Evolutionary conservation across 768 basidiomycete species (phyloP).

Genomic region (Agaricus sinodeliciosus): DNA sequence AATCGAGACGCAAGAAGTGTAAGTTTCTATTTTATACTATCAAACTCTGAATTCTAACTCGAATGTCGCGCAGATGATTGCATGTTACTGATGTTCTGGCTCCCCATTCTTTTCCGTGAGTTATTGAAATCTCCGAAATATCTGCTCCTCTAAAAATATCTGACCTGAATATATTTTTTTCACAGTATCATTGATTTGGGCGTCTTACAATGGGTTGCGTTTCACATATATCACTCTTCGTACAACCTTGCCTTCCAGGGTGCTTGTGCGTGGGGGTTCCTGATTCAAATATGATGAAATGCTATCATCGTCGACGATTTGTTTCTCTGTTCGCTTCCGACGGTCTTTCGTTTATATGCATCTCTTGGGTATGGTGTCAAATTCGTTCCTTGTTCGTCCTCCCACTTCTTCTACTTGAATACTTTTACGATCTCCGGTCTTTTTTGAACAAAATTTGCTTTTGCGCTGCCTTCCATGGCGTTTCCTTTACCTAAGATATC

Average conservation of each 20-base stretch:
- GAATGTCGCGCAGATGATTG: conserved; percentile 53
- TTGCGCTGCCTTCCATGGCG: not conserved
- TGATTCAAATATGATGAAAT: conserved; percentile 13
- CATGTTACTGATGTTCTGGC: conserved; percentile 83
- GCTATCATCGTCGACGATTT: not conserved
- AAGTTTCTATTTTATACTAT: conserved; percentile 20
- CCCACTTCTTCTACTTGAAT: too few species aligned
- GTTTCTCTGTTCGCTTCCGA: conserved; percentile 8
- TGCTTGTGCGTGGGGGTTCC: conserved; percentile 29
- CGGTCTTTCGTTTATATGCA: conserved; percentile 1
- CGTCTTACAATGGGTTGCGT: conserved; percentile 46
- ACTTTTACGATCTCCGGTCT: too few species aligned
- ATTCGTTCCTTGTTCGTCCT: too few species aligned
- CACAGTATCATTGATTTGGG: conserved; percentile 62
- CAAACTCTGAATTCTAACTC: conserved; percentile 6
- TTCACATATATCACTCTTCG: conserved; percentile 45
- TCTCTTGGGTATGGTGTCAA: not conserved
- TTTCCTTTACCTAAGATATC: not conserved
- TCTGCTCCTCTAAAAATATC: not conserved
- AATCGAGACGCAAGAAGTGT: conserved; percentile 63
- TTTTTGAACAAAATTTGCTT: not conserved
- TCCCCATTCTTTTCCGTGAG: conserved; percentile 77
- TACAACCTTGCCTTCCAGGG: conserved; percentile 39
- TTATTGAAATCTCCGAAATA: conserved; percentile 13
- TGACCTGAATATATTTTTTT: not conserved